A percentile compares a stretch with the other conserved stretches of the same genome.
Evolutionary conservation across 345 rosid species (phyloP).

Genomic region (Sisymbrium irio): DNA sequence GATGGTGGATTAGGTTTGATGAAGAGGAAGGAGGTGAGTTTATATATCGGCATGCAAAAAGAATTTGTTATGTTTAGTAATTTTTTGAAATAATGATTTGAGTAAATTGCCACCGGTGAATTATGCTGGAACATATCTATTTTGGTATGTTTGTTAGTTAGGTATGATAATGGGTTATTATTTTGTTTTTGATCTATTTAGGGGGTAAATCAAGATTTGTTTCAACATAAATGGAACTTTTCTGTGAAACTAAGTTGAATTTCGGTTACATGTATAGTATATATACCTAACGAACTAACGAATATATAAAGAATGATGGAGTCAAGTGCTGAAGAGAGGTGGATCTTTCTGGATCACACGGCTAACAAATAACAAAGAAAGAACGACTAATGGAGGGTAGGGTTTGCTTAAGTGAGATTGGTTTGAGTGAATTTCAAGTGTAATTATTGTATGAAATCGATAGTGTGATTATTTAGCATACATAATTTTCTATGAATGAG

Average conservation of each 20-base stretch:
- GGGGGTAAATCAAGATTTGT: not conserved
- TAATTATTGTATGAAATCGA: too few relatives aligned
- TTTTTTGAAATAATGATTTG: not conserved
- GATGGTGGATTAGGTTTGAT: conserved; percentile 20
- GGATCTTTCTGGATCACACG: not conserved
- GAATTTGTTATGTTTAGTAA: conserved; percentile 5
- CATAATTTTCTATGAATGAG: too few relatives aligned
- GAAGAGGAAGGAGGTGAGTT: conserved; percentile 24
- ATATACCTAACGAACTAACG: not conserved
- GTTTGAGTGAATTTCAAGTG: too few relatives aligned
- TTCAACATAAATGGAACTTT: not conserved
- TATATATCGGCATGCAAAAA: conserved; percentile 21
- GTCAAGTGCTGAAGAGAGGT: not conserved
- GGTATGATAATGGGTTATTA: conserved; percentile 4
- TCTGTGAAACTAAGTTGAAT: not conserved
- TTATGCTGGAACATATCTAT: conserved; percentile 19
- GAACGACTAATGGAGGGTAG: not conserved
- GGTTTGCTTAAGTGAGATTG: too few relatives aligned
- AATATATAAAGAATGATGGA: not conserved
- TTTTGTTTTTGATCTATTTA: conserved; percentile 11
- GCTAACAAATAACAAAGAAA: not conserved
- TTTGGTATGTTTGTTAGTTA: conserved; percentile 31
- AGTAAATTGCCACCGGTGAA: conserved; percentile 20
- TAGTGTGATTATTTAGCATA: too few relatives aligned
- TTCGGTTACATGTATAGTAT: not conserved